Evolutionary conservation across 768 basidiomycete genomes (phyloP).

Genomic region (Russula emetica): DNA sequence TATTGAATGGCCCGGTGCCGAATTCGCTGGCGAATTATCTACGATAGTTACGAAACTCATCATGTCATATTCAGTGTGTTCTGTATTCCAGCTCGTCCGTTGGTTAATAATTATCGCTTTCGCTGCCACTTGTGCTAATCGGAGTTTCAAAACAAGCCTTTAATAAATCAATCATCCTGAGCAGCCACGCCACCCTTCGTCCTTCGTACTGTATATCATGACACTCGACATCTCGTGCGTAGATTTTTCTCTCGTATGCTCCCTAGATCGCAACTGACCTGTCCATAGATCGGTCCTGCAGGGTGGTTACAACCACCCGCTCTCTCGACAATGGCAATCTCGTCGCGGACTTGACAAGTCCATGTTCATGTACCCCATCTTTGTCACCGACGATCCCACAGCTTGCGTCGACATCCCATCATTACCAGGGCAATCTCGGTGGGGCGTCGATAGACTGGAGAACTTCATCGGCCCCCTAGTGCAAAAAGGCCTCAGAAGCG

Average conservation of each 20-base stretch:
- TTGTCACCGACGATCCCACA: constrained; percentile 91
- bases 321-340: constrained; percentile 83
- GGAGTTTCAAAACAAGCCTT: no score
- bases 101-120: no score
- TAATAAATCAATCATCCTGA: not conserved
- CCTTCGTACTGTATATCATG: constrained; percentile 3
- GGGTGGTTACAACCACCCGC: constrained; percentile 91
- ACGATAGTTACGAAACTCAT: not conserved
- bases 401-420: constrained; percentile 71
- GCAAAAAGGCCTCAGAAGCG: constrained; percentile 81
- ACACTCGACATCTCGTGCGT: constrained; percentile 27
- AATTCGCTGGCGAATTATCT: not conserved
- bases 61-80: constrained; percentile 7
- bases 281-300: constrained; percentile 66
- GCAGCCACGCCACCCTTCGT: no score
- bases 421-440: constrained; percentile 83
- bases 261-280: not conserved
- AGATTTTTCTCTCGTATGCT: not conserved
- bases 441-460: constrained; percentile 94
- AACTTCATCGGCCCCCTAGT: constrained; percentile 84
- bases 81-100: not conserved
- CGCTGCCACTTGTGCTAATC: no score
- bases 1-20: constrained; percentile 29
- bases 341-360: constrained; percentile 74
- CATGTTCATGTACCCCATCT: constrained; percentile 99